Conservation (phyloP, 768 basidiomycete species). For the Phanerochaete carnosa region DNA sequence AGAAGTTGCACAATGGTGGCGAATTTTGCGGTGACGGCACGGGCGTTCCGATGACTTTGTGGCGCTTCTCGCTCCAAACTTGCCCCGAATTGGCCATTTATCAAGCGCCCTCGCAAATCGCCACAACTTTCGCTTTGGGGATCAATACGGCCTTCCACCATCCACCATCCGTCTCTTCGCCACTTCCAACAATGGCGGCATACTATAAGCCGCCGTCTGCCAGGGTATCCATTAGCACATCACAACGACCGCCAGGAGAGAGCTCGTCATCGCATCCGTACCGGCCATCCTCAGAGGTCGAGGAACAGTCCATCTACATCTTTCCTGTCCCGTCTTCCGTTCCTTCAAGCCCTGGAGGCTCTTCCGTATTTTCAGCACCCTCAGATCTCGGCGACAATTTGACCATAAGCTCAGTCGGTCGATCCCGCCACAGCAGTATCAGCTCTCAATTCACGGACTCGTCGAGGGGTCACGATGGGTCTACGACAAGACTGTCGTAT, state of each 20-base stretch:
- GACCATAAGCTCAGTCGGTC: neutral
- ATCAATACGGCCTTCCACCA: neutral
- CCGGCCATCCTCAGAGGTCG: neutral
- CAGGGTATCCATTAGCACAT: neutral
- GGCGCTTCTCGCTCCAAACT: neutral
- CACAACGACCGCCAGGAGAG: neutral
- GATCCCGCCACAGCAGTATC: slow-evolving; percentile 10
- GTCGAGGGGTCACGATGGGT: neutral
- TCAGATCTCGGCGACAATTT: slow-evolving; percentile 11
- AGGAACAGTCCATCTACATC: slow-evolving; percentile 23
- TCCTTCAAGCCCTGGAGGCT: slow-evolving; percentile 19
- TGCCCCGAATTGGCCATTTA: neutral
- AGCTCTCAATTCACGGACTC: neutral
- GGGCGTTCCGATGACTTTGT: neutral
- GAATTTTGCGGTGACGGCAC: neutral
- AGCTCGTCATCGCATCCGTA: neutral
- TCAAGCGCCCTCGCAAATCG: neutral
- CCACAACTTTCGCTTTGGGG: neutral
- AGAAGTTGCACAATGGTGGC: neutral
- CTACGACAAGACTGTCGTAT: neutral
- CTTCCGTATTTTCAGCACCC: slow-evolving; percentile 19
- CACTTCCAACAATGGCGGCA: slow-evolving; percentile 13
- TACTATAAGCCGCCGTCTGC: slow-evolving; percentile 14
- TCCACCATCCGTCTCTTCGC: neutral
- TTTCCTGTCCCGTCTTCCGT: slow-evolving; percentile 24